A percentile compares a stretch with the other conserved stretches of the same genome.
phyloP scores from a whole-genome alignment of 2,329 filamentous ascomycete genomes.

The Penicillium fuscoglaucum region DNA sequence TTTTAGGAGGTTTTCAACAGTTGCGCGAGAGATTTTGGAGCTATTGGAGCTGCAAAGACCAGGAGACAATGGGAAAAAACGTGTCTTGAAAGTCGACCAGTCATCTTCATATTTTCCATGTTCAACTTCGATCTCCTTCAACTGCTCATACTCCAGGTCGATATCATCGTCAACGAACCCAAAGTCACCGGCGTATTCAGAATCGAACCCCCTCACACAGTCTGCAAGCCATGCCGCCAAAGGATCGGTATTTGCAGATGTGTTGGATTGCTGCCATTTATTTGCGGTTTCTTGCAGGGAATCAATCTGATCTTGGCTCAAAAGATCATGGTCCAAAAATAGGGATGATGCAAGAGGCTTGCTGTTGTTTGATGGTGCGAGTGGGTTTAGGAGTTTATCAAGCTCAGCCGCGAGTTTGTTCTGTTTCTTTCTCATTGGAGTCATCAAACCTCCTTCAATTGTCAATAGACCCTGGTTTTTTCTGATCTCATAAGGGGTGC shows the following conservation, averaged over 20 bases:
- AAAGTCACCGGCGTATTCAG: slow-evolving; percentile 49
- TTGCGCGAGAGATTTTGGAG: slow-evolving; percentile 29
- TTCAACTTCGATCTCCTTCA: slow-evolving; percentile 62
- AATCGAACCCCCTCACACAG: slow-evolving; percentile 48
- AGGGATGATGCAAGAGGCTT: slow-evolving; percentile 55
- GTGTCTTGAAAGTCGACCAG: slow-evolving; percentile 53
- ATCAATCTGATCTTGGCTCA: slow-evolving; percentile 63
- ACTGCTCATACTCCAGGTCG: slow-evolving; percentile 61
- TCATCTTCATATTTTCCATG: slow-evolving; percentile 56
- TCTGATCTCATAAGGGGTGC: slow-evolving; percentile 66
- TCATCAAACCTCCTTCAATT: slow-evolving; percentile 44
- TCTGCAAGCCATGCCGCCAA: slow-evolving; percentile 61
- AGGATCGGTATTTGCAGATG: slow-evolving; percentile 25
- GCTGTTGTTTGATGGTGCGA: slow-evolving; percentile 37
- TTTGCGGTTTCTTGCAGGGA: slow-evolving; percentile 57
- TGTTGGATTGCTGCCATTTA: slow-evolving; percentile 40
- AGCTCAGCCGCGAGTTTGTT: slow-evolving; percentile 47
- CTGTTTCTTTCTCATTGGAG: slow-evolving; percentile 44
- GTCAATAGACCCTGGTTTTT: slow-evolving; percentile 31
- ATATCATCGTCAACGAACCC: slow-evolving; percentile 59
- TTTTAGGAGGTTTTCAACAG: slow-evolving; percentile 38
- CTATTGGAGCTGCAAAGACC: slow-evolving; percentile 34
- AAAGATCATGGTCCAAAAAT: slow-evolving; percentile 57
- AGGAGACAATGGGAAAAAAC: slow-evolving; percentile 46
- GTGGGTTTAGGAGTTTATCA: slow-evolving; percentile 44